Conservation (phyloP, 306 rosid species). For the Cicer bijugum region DNA sequence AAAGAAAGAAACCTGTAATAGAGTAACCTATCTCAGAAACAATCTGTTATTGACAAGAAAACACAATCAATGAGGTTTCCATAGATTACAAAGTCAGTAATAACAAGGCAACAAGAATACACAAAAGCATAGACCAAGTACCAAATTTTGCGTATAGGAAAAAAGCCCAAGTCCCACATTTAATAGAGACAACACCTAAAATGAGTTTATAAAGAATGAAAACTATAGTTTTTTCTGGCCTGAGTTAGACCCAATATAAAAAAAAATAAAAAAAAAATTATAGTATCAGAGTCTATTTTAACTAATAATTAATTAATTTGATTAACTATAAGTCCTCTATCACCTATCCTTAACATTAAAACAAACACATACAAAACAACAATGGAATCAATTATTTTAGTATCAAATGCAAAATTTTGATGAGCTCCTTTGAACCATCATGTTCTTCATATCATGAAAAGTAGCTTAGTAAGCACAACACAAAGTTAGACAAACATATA, state of each 20-base stretch:
- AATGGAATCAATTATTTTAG: neutral
- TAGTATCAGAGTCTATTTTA: no score
- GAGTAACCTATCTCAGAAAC: slow-evolving; percentile 56
- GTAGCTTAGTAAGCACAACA: neutral
- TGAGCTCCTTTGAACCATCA: neutral
- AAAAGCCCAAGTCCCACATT: no score
- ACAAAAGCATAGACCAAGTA: neutral
- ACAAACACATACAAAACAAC: neutral
- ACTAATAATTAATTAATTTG: no score
- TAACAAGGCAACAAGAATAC: neutral
- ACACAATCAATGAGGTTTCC: slow-evolving; percentile 22
- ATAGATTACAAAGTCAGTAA: slow-evolving; percentile 15
- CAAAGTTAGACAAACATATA: neutral
- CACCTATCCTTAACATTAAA: neutral
- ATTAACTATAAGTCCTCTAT: no score
- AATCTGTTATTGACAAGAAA: slow-evolving; percentile 48
- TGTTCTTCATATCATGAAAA: neutral
- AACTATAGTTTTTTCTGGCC: no score
- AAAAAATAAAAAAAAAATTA: no score
- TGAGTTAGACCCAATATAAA: no score
- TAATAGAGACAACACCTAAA: neutral
- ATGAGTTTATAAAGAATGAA: neutral
- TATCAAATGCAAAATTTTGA: neutral
- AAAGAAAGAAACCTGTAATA: slow-evolving; percentile 54
- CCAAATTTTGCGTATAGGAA: neutral